These are phyloP conservation scores for Xylaria sp. DNA, from an alignment of 495 filamentous ascomycete genomes.

Conservation along the genomic window DNA sequence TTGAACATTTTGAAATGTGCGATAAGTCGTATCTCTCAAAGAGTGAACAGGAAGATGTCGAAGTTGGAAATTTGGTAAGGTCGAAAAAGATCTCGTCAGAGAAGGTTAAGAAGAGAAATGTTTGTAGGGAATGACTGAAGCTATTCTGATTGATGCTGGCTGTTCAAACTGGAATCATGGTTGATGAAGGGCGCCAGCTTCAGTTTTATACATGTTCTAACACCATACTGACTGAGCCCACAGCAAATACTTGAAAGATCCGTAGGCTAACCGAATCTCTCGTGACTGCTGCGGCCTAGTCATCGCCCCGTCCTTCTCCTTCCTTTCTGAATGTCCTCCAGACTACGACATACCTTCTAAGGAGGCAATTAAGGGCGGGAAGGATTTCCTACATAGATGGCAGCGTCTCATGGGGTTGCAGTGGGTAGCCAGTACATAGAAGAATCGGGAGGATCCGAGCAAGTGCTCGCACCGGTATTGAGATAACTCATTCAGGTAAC, in stretches of 20 bases:
- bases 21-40: conserved; percentile 4
- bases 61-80: not conserved
- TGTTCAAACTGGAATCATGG: not conserved
- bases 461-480: not conserved
- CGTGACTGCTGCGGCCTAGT: not conserved
- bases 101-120: conserved; percentile 2
- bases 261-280: not conserved
- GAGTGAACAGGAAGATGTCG: conserved; percentile 3
- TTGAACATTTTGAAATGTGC: conserved; percentile 25
- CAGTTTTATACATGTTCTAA: not conserved
- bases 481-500: conserved; percentile 14
- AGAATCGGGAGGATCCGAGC: not conserved
- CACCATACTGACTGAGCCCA: not conserved
- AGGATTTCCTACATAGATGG: not conserved
- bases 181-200: not conserved
- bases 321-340: conserved; percentile 1
- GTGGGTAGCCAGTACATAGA: not conserved
- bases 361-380: not conserved
- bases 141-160: not conserved
- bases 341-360: not conserved
- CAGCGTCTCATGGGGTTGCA: not conserved
- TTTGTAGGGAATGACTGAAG: conserved; percentile 13
- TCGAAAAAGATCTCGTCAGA: conserved; percentile 6
- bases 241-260: not conserved
- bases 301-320: not conserved